Evolutionary conservation across 768 basidiomycete species (phyloP).

Genomic region (Kwoniella heveanensis): DNA sequence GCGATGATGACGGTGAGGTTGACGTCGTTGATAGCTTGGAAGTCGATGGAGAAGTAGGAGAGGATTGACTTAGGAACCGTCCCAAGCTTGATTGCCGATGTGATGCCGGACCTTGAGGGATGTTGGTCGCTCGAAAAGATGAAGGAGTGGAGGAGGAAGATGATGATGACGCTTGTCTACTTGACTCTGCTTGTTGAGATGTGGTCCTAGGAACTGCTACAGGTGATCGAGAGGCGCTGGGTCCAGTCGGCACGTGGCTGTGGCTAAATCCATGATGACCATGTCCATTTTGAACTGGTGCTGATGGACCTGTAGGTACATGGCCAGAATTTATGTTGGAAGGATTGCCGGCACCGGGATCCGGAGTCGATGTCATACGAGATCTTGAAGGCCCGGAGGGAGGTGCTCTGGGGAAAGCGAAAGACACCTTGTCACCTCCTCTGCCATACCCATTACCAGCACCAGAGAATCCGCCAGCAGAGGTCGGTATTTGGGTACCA

Average conservation of each 20-base stretch:
- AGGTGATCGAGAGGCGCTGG: background rate
- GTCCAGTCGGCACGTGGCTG: background rate
- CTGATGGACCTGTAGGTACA: conserved; percentile 6
- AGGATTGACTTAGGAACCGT: conserved; percentile 9
- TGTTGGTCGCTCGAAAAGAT: conserved; percentile 3
- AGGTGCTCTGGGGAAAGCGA: conserved; percentile 8
- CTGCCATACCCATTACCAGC: too few species aligned
- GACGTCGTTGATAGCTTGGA: background rate
- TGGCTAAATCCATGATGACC: background rate
- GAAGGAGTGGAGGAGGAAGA: background rate
- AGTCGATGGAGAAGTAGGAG: background rate
- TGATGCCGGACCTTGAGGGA: conserved; percentile 15
- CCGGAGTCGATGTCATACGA: background rate
- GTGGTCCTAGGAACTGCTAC: background rate
- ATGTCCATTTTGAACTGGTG: background rate
- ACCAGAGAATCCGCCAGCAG: conserved; percentile 13
- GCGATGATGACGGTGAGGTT: background rate
- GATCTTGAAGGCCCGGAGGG: conserved; percentile 6
- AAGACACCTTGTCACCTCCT: conserved; percentile 13
- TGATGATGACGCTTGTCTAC: conserved; percentile 6
- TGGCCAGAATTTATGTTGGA: background rate
- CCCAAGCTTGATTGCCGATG: conserved; percentile 5
- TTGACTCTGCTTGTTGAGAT: conserved; percentile 16
- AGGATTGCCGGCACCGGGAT: background rate
- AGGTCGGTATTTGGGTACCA: background rate